phyloP scores from a whole-genome alignment of 106 monocot species.

The Platanthera zijinensis region DNA sequence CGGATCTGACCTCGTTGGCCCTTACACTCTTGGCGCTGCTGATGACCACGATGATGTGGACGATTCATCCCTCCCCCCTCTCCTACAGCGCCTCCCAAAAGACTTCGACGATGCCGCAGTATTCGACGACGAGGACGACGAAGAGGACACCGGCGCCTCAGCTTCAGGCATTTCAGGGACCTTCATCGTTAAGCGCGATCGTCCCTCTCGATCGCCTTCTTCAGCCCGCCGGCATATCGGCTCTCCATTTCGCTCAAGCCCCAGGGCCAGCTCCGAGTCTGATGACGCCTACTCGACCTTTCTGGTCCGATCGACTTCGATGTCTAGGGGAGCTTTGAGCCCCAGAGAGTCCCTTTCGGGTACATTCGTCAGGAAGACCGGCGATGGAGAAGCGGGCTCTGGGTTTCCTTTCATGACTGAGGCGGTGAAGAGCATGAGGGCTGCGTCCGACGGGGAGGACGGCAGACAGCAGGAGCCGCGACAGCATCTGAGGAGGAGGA shows the following conservation, averaged over 20 bases:
- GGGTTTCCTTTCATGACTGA: constrained; percentile 57
- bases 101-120: constrained; percentile 62
- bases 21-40: background rate
- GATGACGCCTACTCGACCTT: constrained; percentile 72
- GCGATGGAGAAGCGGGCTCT: constrained; percentile 33
- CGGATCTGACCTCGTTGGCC: constrained; percentile 11
- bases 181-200: constrained; percentile 55
- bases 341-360: constrained; percentile 41
- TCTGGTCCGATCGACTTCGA: constrained; percentile 33
- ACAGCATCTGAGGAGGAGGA: constrained; percentile 54
- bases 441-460: constrained; percentile 13
- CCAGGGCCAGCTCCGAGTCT: constrained; percentile 13
- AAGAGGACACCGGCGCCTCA: constrained; percentile 18
- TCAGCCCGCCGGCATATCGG: constrained; percentile 17
- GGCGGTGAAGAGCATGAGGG: constrained; percentile 24
- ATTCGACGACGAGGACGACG: constrained; percentile 35
- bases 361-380: constrained; percentile 41
- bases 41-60: constrained; percentile 58
- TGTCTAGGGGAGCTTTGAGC: constrained; percentile 21
- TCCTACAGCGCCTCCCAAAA: constrained; percentile 91
- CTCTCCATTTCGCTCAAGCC: constrained; percentile 39
- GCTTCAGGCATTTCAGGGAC: constrained; percentile 38
- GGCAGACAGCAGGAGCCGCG: constrained; percentile 18
- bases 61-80: constrained; percentile 74
- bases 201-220: constrained; percentile 8